Conservation (phyloP, 306 rosid species). For the Vigna angularis region DNA sequence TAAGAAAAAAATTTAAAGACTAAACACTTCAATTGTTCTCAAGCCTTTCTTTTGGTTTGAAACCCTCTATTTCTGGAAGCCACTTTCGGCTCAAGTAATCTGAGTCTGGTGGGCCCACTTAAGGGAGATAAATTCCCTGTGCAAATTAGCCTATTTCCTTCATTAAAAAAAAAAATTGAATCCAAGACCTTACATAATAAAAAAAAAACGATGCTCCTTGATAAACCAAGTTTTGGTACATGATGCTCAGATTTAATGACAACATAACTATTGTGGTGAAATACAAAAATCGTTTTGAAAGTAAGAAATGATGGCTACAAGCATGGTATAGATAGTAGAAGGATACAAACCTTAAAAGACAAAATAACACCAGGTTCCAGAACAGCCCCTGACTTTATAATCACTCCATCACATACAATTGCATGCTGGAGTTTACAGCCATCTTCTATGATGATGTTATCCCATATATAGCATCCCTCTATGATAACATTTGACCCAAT, state of each 20-base stretch:
- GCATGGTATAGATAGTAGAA: conserved; percentile 26
- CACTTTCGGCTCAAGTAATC: neutral
- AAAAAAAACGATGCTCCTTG: neutral
- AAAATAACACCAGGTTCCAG: conserved; percentile 88
- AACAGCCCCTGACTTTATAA: conserved; percentile 73
- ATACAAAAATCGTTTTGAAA: conserved; percentile 3
- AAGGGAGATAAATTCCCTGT: neutral
- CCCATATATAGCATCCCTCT: conserved; percentile 93
- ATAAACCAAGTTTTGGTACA: conserved; percentile 3
- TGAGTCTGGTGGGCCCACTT: neutral
- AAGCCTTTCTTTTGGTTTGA: conserved; percentile 3
- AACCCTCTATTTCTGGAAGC: neutral
- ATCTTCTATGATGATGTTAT: conserved; percentile 86
- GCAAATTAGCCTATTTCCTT: neutral
- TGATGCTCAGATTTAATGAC: conserved; percentile 15
- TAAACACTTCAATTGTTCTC: conserved; percentile 24
- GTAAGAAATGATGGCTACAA: conserved; percentile 18
- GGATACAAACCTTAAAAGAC: conserved; percentile 82
- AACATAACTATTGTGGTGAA: neutral
- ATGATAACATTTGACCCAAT: conserved; percentile 85
- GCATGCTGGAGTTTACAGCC: conserved; percentile 86
- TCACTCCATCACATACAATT: conserved; percentile 91
- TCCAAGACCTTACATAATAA: neutral
- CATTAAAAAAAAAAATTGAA: neutral
- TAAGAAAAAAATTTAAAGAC: conserved; percentile 14